A percentile compares a stretch with the other conserved stretches of the same genome.
Evolutionary conservation across 2,329 filamentous ascomycete genomes (phyloP).

Genomic region (Aspergillus persii): DNA sequence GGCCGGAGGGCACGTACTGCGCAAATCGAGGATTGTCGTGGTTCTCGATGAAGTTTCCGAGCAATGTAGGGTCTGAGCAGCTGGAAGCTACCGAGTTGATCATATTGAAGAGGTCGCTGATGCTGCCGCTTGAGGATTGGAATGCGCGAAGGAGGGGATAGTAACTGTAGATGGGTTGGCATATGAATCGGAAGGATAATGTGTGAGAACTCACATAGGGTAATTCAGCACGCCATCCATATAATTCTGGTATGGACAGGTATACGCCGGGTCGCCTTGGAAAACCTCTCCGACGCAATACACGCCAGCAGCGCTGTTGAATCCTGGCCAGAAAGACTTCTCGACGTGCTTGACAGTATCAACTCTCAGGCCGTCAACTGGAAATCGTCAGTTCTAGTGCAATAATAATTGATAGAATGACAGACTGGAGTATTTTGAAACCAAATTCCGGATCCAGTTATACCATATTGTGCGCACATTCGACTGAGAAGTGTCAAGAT

Average conservation of each 20-base stretch:
- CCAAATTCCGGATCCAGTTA: constrained; percentile 57
- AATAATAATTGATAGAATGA: neutral
- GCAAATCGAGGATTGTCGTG: constrained; percentile 62
- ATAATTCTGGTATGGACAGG: constrained; percentile 46
- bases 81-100: constrained; percentile 31
- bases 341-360: constrained; percentile 53
- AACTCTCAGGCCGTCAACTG: constrained; percentile 52
- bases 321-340: constrained; percentile 44
- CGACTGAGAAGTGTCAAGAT: constrained; percentile 56
- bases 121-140: constrained; percentile 32
- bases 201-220: constrained; percentile 25
- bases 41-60: constrained; percentile 60
- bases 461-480: constrained; percentile 53
- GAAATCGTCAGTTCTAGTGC: neutral
- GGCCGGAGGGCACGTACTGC: constrained; percentile 14
- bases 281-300: constrained; percentile 51
- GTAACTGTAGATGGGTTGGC: constrained; percentile 12
- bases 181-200: neutral
- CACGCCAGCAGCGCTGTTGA: constrained; percentile 43
- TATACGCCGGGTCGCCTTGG: constrained; percentile 39
- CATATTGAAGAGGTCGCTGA: constrained; percentile 34
- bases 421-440: constrained; percentile 58
- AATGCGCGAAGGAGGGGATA: constrained; percentile 38
- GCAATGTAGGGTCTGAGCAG: constrained; percentile 47
- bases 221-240: constrained; percentile 52